Conservation (phyloP, 805 yeast genomes). For the Nakazawaea holstii region DNA sequence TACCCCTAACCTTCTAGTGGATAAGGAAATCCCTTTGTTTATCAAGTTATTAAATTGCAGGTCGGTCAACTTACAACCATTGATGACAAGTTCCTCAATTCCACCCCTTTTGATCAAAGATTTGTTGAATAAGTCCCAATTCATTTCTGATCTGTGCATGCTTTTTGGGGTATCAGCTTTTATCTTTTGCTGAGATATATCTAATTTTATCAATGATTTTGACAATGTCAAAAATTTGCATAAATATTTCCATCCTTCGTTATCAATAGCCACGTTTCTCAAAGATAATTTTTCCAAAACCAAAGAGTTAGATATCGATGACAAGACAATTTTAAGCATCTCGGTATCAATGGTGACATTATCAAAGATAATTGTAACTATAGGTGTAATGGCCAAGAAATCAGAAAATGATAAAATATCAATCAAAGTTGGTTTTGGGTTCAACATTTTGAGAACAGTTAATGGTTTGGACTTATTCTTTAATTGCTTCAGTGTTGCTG, state of each 20-base stretch:
- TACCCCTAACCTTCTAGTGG: constrained; percentile 47
- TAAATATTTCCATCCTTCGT: constrained; percentile 42
- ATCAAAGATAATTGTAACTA: constrained; percentile 50
- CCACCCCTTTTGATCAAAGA: constrained; percentile 42
- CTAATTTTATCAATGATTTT: constrained; percentile 40
- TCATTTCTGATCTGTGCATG: constrained; percentile 39
- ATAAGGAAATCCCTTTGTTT: constrained; percentile 31
- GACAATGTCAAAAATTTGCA: constrained; percentile 44
- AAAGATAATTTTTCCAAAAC: constrained; percentile 46
- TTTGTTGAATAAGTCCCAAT: constrained; percentile 46
- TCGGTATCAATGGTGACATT: constrained; percentile 50
- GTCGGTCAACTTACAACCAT: constrained; percentile 47
- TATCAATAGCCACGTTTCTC: constrained; percentile 51
- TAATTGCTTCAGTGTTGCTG: constrained; percentile 48
- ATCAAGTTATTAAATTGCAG: constrained; percentile 35
- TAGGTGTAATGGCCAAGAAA: constrained; percentile 50
- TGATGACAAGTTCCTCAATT: constrained; percentile 51
- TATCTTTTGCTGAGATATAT: constrained; percentile 51
- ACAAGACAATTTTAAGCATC: constrained; percentile 45
- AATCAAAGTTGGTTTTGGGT: constrained; percentile 54
- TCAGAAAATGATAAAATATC: constrained; percentile 55
- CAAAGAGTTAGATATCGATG: constrained; percentile 37
- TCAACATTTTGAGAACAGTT: constrained; percentile 48
- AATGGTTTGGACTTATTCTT: constrained; percentile 45
- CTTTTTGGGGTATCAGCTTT: constrained; percentile 37